Evolutionary conservation across 2,329 filamentous ascomycete species (phyloP).

Genomic region (Paecilomyces variotii): DNA sequence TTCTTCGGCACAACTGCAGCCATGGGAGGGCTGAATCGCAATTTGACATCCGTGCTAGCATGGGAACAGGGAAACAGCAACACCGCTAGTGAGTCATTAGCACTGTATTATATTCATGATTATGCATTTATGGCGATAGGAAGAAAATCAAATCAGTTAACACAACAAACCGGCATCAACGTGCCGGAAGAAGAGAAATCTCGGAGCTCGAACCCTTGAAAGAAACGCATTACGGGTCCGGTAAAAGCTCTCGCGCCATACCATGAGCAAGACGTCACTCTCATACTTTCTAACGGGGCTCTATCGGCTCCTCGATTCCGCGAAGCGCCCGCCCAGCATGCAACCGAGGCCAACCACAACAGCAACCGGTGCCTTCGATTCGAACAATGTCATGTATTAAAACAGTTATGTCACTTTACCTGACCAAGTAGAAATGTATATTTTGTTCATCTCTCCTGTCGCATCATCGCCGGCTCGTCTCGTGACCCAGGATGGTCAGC

Average conservation of each 20-base stretch:
- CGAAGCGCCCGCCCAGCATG: background rate
- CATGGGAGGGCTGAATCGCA: slow-evolving; percentile 77
- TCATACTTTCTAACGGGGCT: background rate
- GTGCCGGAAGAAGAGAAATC: background rate
- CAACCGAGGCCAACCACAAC: background rate
- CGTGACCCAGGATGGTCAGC: background rate
- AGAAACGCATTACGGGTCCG: background rate
- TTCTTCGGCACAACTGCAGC: slow-evolving; percentile 96
- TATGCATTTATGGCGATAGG: background rate
- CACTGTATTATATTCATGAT: background rate
- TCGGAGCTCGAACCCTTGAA: background rate
- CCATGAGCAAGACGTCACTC: background rate
- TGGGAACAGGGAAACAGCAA: background rate
- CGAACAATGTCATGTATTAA: background rate
- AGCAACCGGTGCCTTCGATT: background rate
- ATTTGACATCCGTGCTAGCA: slow-evolving; percentile 98
- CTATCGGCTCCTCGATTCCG: background rate
- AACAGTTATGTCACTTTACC: background rate
- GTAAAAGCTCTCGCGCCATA: background rate
- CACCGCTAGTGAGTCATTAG: background rate
- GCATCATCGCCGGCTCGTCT: background rate
- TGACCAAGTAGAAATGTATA: background rate
- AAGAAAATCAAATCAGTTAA: background rate
- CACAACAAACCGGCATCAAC: background rate
- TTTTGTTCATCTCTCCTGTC: background rate